phyloP scores from a whole-genome alignment of 352 stramenopile species.

The Pythium myriotylum region DNA sequence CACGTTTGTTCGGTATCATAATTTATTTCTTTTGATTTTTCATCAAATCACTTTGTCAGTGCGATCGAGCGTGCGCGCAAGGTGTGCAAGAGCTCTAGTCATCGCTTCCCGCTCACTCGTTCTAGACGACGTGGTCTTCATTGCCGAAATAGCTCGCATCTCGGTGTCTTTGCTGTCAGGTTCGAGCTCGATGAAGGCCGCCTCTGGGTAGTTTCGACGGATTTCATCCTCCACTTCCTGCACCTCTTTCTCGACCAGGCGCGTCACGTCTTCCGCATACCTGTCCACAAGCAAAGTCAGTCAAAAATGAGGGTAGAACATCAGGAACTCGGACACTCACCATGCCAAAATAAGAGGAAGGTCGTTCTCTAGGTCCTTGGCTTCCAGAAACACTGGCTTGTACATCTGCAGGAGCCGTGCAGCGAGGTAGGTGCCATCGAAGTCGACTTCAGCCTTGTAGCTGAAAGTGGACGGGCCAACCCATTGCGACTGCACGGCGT shows the following conservation, averaged over 20 bases:
- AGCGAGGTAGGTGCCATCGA: slow-evolving; percentile 98
- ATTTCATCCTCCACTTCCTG: slow-evolving; percentile 96
- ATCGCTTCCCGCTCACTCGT: slow-evolving; percentile 88
- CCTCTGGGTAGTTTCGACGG: slow-evolving; percentile 90
- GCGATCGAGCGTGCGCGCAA: slow-evolving; percentile 75
- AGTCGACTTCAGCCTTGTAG: slow-evolving; percentile 99
- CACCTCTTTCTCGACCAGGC: slow-evolving; percentile 95
- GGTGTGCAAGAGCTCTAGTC: slow-evolving; percentile 70
- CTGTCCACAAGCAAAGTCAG: slow-evolving; percentile 12
- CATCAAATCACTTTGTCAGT: slow-evolving; percentile 15
- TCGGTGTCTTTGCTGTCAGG: slow-evolving; percentile 92
- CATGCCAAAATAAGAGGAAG: slow-evolving; percentile 93
- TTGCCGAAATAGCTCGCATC: slow-evolving; percentile 82
- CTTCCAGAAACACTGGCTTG: slow-evolving; percentile 91
- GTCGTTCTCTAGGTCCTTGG: slow-evolving; percentile 92
- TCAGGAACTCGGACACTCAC: slow-evolving; percentile 42
- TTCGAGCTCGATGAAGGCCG: slow-evolving; percentile 97
- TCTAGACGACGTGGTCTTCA: slow-evolving; percentile 79
- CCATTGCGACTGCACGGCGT: slow-evolving; percentile 97
- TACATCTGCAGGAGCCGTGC: slow-evolving; percentile 95
- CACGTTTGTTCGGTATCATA: slow-evolving; percentile 16
- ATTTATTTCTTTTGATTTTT: slow-evolving; percentile 18
- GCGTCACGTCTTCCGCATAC: slow-evolving; percentile 96
- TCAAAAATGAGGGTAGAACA: too few relatives aligned
- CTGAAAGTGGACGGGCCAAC: slow-evolving; percentile 97